Evolutionary conservation across 2,329 filamentous ascomycete genomes (phyloP).

Genomic region (Phialemoniopsis sp.): DNA sequence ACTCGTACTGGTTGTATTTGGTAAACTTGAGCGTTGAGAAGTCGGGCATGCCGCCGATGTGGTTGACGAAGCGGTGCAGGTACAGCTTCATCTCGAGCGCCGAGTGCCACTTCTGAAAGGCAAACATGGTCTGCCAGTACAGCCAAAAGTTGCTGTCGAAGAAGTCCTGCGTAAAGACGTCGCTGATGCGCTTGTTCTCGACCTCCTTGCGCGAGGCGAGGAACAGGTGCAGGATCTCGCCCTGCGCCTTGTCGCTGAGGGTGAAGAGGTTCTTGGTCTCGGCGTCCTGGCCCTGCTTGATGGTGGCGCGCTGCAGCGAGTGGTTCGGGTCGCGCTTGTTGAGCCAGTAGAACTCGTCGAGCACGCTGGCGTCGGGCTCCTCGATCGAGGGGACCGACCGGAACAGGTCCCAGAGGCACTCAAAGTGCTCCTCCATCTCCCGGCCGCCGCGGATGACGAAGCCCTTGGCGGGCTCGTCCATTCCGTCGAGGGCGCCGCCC

Average conservation of each 20-base stretch:
- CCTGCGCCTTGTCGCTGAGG: conserved; percentile 18
- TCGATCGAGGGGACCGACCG: conserved; percentile 21
- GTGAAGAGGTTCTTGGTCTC: conserved; percentile 17
- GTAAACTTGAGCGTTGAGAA: conserved; percentile 23
- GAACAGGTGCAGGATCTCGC: conserved; percentile 24
- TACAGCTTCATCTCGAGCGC: conserved; percentile 28
- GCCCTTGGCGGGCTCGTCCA: conserved; percentile 21
- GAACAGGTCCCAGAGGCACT: conserved; percentile 24
- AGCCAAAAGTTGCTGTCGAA: conserved; percentile 30
- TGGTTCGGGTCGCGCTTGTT: conserved; percentile 18
- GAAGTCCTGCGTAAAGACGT: conserved; percentile 19
- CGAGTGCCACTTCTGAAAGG: conserved; percentile 29
- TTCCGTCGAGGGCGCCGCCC: conserved; percentile 21
- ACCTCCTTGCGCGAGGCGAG: conserved; percentile 18
- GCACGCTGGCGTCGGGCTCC: conserved; percentile 17
- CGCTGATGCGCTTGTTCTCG: conserved; percentile 21
- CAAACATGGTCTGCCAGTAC: conserved; percentile 27
- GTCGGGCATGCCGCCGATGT: conserved; percentile 20
- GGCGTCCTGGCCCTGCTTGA: conserved; percentile 18
- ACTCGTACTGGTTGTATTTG: conserved; percentile 28
- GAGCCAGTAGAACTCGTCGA: conserved; percentile 24
- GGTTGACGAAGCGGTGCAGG: conserved; percentile 23
- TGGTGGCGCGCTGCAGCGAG: conserved; percentile 21
- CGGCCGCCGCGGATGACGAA: conserved; percentile 28
- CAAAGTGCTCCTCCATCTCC: conserved; percentile 25